Evolutionary conservation across 805 yeast genomes (phyloP), one percentile per base, ranked within the genome.

Genomic region (Zygotorulaspora chibaensis): DNA sequence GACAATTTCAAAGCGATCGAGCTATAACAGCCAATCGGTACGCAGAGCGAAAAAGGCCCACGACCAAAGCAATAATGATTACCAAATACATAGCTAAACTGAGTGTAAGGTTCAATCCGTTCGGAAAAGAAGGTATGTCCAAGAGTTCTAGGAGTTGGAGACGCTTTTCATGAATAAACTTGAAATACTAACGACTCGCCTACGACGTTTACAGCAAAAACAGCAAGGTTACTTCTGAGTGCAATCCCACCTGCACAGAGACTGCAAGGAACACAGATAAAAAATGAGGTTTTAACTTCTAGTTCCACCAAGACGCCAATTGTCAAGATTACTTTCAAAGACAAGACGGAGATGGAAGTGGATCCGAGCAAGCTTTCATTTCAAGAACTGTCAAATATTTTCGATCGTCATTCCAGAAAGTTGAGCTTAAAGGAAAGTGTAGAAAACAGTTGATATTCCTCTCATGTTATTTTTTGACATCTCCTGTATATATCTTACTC

Each of bases 51-150:
- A 40, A 9, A 35, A 35, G 27, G n/a, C 8, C 8, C 33, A 13
- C n/a, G n/a, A 29, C 33, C n/a, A 12, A 29, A 12, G 6, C 33
- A 13, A 16, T 13, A 26, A 90, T 90, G 98, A 85, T 90, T 59
- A 91, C 97, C 33, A 88, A 87, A 67, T 90, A 84, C 69, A 87
- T 91, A 70, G 74, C 89, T 29, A 80, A 80, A 53, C 87, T 88
- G 8, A 72, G 73, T 36, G 86, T 91, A 35, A 80, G 74, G 59
- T 87, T 90, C 74, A 80, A 86, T 64, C 96, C 96, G 1, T 75
- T 84, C 52, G 78, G 81, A 1, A 66, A 73, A 25, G 85, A 84
- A 54, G 77, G 81, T 77, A 65, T 46, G 79, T 67, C 3, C 11
- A 10, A 10, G 33, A 16, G 18, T 28, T 27, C 8, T 17, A 40